Conservation (phyloP, 768 basidiomycete species). For the Tremella yokohamensis region DNA sequence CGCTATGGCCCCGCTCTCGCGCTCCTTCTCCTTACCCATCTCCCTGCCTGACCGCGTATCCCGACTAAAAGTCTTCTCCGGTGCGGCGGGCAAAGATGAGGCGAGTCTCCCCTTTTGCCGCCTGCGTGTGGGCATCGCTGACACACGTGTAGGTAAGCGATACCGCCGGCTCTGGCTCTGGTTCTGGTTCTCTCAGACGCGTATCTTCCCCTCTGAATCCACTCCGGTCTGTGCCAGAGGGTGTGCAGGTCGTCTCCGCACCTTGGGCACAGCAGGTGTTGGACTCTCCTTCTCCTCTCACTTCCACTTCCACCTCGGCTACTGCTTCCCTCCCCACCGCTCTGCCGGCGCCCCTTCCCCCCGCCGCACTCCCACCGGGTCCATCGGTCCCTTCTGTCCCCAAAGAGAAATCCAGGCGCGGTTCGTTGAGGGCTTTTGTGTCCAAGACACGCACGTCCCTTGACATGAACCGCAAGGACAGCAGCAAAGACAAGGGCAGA, state of each 20-base stretch:
- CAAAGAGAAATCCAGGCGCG: not conserved
- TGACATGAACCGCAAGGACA: not conserved
- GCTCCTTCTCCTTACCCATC: conserved; percentile 49
- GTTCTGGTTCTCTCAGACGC: not conserved
- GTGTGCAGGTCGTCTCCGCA: not conserved
- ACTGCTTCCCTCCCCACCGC: not conserved
- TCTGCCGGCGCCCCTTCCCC: not conserved
- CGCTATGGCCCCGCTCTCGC: conserved; percentile 46
- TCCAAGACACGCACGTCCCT: conserved; percentile 1
- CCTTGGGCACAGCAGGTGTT: not conserved
- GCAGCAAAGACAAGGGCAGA: not conserved
- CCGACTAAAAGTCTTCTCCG: conserved; percentile 45
- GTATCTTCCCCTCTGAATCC: conserved; percentile 2
- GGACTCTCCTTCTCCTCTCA: not conserved
- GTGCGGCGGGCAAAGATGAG: conserved; percentile 46
- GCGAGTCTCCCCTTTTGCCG: conserved; percentile 23
- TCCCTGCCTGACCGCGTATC: conserved; percentile 42
- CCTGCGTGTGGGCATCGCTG: not conserved
- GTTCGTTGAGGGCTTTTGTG: conserved; percentile 3
- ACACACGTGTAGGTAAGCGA: not conserved
- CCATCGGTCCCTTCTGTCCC: no score
- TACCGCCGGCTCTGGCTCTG: not conserved
- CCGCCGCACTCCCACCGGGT: not conserved
- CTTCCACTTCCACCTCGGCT: not conserved
- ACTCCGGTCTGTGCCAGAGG: conserved; percentile 6